These are phyloP conservation scores for Camellia oleifera DNA, from an alignment of 179 eudicot genomes.

Conservation along the genomic window DNA sequence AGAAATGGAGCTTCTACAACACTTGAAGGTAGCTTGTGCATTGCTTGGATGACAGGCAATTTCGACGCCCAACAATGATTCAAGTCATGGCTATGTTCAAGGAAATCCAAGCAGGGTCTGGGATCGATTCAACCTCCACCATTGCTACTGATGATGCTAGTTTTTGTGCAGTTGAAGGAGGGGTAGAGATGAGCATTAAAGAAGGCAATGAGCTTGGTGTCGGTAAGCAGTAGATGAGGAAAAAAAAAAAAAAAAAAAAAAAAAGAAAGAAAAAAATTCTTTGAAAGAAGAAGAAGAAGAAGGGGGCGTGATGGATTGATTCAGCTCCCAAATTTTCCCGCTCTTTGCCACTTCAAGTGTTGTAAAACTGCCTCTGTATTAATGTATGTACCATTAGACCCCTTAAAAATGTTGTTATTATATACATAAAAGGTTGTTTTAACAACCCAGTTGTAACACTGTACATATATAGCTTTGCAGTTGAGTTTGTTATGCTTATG, in stretches of 20 bases:
- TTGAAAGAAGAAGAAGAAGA: slow-evolving; percentile 7
- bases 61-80: slow-evolving; percentile 84
- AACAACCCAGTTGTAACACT: slow-evolving; percentile 29
- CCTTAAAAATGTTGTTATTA: slow-evolving; percentile 25
- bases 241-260: slow-evolving; percentile 2
- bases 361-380: slow-evolving; percentile 18
- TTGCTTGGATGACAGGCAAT: slow-evolving; percentile 90
- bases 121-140: slow-evolving; percentile 58
- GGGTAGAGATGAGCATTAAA: slow-evolving; percentile 72
- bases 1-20: slow-evolving; percentile 72
- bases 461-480: slow-evolving; percentile 43
- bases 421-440: slow-evolving; percentile 32
- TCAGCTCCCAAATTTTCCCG: slow-evolving; percentile 19
- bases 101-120: slow-evolving; percentile 88
- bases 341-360: slow-evolving; percentile 17
- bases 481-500: slow-evolving; percentile 7
- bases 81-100: slow-evolving; percentile 97
- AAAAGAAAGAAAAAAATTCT: slow-evolving; percentile 1
- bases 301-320: background rate
- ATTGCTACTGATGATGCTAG: slow-evolving; percentile 43
- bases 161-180: slow-evolving; percentile 51
- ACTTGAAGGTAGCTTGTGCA: slow-evolving; percentile 70
- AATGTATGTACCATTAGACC: slow-evolving; percentile 51
- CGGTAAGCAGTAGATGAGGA: slow-evolving; percentile 29
- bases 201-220: slow-evolving; percentile 63